phyloP scores from a whole-genome alignment of 306 rosid species.

The Trichosanthes truncata region DNA sequence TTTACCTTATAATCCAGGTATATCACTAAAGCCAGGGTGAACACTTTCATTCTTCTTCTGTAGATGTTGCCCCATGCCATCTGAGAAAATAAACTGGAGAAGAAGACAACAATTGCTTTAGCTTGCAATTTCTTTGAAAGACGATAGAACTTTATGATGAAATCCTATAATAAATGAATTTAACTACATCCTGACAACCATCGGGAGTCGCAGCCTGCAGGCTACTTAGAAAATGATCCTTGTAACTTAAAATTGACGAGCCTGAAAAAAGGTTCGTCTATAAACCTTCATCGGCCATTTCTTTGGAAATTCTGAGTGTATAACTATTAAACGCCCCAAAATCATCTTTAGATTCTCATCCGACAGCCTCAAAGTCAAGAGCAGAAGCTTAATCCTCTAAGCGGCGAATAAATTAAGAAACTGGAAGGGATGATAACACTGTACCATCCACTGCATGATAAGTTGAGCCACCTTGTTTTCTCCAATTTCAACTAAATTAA shows the following conservation, averaged over 20 bases:
- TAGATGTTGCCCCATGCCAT: conserved; percentile 47
- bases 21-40: conserved; percentile 31
- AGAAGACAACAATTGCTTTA: background rate
- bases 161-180: background rate
- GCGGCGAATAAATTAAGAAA: background rate
- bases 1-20: conserved; percentile 50
- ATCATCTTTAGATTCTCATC: background rate
- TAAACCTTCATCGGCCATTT: background rate
- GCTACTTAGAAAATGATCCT: background rate
- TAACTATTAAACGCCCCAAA: background rate
- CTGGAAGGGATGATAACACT: background rate
- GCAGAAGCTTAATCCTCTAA: background rate
- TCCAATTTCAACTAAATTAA: conserved; percentile 1
- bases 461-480: background rate
- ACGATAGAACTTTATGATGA: background rate
- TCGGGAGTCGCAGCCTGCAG: background rate
- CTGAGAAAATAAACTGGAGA: background rate
- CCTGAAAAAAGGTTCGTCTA: background rate
- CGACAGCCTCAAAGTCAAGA: background rate
- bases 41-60: conserved; percentile 41
- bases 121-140: background rate
- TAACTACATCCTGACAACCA: background rate
- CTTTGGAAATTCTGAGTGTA: background rate
- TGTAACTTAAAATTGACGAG: background rate
- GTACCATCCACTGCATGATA: background rate